Conservation (phyloP, 208 protist genomes). For the Leishmania aethiopica region DNA sequence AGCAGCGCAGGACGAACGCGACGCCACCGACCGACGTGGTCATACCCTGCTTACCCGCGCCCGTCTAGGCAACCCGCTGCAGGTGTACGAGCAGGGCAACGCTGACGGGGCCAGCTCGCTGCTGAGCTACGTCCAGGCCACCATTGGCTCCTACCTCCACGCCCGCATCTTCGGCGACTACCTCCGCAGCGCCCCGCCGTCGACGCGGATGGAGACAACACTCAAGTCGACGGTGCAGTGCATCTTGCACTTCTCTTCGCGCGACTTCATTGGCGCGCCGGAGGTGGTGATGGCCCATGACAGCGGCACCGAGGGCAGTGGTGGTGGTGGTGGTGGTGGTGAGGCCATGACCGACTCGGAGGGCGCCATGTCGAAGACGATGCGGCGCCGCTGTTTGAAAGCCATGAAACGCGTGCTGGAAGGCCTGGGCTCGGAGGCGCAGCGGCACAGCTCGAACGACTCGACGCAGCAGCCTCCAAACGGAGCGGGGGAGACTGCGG, state of each 20-base stretch:
- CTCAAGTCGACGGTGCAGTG: conserved; percentile 27
- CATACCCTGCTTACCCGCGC: not conserved
- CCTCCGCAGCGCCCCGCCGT: conserved; percentile 27
- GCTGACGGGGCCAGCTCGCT: conserved; percentile 25
- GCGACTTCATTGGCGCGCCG: conserved; percentile 11
- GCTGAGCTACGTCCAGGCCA: conserved; percentile 32
- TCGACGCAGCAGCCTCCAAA: not conserved
- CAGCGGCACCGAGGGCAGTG: not conserved
- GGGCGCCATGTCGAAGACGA: conserved; percentile 8
- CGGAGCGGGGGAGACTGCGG: too few relatives aligned
- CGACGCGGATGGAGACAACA: conserved; percentile 16
- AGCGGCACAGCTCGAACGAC: not conserved
- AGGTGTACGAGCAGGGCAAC: conserved; percentile 27
- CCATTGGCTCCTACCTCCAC: conserved; percentile 23
- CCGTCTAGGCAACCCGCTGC: conserved; percentile 7
- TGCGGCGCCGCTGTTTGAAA: conserved; percentile 14
- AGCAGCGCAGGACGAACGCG: not conserved
- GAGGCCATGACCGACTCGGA: not conserved
- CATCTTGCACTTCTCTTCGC: conserved; percentile 27
- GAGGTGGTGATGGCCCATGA: not conserved
- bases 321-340: conserved; percentile 5
- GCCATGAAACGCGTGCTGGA: conserved; percentile 9
- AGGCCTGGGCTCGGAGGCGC: not conserved
- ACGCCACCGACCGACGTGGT: not conserved
- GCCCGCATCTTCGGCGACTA: conserved; percentile 33